These are phyloP conservation scores for Meira miltonrushii DNA, from an alignment of 1,284 basidiomycete species.

Conservation along the genomic window DNA sequence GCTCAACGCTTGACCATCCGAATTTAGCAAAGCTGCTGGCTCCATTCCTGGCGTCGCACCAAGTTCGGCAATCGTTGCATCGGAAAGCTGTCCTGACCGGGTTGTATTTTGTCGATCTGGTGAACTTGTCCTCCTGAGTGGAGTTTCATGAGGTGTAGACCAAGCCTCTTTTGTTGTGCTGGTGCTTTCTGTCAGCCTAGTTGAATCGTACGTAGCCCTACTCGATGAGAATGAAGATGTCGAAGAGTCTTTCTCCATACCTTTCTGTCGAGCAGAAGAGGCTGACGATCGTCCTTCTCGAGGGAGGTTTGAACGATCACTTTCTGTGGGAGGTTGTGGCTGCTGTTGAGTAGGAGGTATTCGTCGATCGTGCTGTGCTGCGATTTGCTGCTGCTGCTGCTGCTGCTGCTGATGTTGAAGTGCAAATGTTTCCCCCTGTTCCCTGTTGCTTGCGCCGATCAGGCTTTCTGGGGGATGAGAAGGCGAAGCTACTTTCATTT, in stretches of 20 bases:
- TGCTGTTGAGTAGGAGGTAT: neutral
- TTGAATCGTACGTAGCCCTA: neutral
- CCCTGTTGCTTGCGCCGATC: neutral
- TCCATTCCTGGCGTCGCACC: constrained; percentile 28
- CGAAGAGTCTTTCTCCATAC: neutral
- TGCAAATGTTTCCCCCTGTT: too few relatives aligned
- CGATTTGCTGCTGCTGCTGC: neutral
- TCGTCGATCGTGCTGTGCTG: neutral
- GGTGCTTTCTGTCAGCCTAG: neutral
- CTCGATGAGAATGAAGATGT: neutral
- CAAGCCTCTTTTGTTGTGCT: neutral
- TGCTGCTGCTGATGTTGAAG: neutral
- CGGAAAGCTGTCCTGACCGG: constrained; percentile 19
- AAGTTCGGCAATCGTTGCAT: constrained; percentile 28
- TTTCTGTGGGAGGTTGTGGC: neutral
- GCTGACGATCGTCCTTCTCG: neutral
- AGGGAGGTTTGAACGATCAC: neutral
- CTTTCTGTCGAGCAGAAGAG: neutral
- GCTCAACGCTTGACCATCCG: constrained; percentile 38
- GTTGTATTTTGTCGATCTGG: neutral
- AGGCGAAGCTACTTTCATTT: neutral
- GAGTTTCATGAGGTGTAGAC: neutral
- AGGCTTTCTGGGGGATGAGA: neutral
- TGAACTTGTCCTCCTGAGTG: neutral
- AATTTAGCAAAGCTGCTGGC: constrained; percentile 29